phyloP scores from a whole-genome alignment of 2,329 filamentous ascomycete genomes.

The Blumeriella jaapii region DNA sequence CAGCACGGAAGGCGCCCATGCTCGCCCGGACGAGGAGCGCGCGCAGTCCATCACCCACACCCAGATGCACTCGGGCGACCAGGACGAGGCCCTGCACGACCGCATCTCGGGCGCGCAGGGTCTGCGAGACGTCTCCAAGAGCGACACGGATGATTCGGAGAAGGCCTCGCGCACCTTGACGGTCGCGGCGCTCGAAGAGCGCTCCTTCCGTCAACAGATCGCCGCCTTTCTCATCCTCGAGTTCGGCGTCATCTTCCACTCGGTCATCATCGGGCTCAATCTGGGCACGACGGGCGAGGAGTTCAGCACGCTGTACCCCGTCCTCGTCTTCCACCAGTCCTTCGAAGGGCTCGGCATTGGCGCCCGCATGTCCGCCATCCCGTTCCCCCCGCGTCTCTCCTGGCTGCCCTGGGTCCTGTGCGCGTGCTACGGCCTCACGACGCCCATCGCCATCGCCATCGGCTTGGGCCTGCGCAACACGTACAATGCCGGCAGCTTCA shows the following conservation, averaged over 20 bases:
- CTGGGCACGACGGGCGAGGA: conserved; percentile 46
- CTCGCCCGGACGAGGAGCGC: neutral
- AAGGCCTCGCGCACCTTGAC: conserved; percentile 3
- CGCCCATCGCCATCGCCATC: conserved; percentile 39
- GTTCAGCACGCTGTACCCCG: conserved; percentile 45
- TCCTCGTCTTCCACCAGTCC: conserved; percentile 51
- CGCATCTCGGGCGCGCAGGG: conserved; percentile 16
- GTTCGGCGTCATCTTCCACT: conserved; percentile 48
- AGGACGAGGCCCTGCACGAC: conserved; percentile 24
- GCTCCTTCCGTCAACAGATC: conserved; percentile 32
- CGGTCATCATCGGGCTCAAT: conserved; percentile 51
- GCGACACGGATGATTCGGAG: conserved; percentile 14
- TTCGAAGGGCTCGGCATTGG: conserved; percentile 54
- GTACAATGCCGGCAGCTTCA: conserved; percentile 31
- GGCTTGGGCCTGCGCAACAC: conserved; percentile 36
- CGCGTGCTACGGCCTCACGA: conserved; percentile 38
- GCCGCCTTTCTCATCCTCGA: conserved; percentile 33
- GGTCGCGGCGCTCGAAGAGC: conserved; percentile 18
- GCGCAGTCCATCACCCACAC: conserved; percentile 25
- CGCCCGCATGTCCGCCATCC: conserved; percentile 45
- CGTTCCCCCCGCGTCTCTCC: conserved; percentile 31
- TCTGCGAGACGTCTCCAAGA: conserved; percentile 14
- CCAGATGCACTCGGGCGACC: conserved; percentile 32
- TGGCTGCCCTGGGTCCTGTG: conserved; percentile 40
- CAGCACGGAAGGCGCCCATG: conserved; percentile 1